phyloP scores from a whole-genome alignment of 2,329 filamentous ascomycete species.

The Colletotrichum viniferum region DNA sequence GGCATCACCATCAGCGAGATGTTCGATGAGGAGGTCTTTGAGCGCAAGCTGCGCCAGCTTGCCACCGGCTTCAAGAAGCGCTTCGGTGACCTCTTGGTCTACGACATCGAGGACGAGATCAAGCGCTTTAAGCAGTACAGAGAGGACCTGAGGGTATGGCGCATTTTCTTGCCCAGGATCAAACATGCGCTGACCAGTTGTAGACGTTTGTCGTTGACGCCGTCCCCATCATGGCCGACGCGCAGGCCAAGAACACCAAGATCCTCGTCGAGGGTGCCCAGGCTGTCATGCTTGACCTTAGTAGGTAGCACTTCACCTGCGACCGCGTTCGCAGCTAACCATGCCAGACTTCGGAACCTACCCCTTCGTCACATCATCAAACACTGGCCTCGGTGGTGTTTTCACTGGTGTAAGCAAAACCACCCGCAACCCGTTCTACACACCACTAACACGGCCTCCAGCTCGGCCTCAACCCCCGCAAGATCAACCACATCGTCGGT shows the following conservation, averaged over 20 bases:
- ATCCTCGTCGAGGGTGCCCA: conserved; percentile 75
- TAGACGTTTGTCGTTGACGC: conserved; percentile 66
- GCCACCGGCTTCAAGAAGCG: conserved; percentile 68
- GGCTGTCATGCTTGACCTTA: conserved; percentile 61
- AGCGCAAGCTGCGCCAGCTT: conserved; percentile 66
- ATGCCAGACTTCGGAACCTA: conserved; percentile 55
- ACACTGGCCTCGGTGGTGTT: conserved; percentile 22
- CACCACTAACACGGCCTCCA: not conserved
- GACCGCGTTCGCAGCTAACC: no score
- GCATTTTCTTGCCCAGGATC: accelerated
- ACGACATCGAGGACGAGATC: conserved; percentile 74
- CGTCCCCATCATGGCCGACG: conserved; percentile 65
- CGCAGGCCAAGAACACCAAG: conserved; percentile 61
- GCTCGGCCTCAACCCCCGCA: conserved; percentile 63
- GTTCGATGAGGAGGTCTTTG: conserved; percentile 70
- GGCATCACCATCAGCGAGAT: conserved; percentile 71
- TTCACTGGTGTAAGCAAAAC: conserved; percentile 8
- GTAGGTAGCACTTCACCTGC: not conserved
- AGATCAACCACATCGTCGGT: conserved; percentile 64
- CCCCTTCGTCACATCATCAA: conserved; percentile 38
- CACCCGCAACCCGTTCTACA: not conserved
- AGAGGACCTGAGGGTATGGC: conserved; percentile 6
- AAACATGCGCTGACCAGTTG: not conserved
- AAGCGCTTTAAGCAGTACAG: conserved; percentile 22
- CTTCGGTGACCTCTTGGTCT: conserved; percentile 68